Evolutionary conservation across 768 basidiomycete species (phyloP), one percentile per base, ranked within the genome.

Genomic region (Phlegmacium glaucopus): DNA sequence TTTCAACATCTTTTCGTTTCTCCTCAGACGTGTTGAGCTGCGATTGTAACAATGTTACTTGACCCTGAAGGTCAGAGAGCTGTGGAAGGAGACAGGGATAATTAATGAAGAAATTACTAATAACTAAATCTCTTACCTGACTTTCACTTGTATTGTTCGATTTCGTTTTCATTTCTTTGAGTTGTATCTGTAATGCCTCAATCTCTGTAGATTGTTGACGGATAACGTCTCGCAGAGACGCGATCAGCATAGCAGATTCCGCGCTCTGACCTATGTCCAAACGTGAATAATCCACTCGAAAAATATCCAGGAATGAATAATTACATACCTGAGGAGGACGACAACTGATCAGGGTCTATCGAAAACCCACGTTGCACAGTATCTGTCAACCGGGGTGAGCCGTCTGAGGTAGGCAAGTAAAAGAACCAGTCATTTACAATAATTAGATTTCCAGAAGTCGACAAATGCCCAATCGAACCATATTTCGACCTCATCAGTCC

Each of bases 381-480:
- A 66, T 89, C 88, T 90, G 56, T 12, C 36, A 4, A 15, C 52
- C 26, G 38, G 4, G 4, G 16, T 39, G 18, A 42, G 17, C 48
- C 27, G 43, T 27, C 17, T 39, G 39, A 43, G 42, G 47, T 34
- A 22, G 17, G 5, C 16, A 22, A 12, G 39, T 11, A 42, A 39
- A 39, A 12, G 36, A 46, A 30, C 26, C 30, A 35, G 46, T 40
- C 73, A 39, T 89, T 62, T 57, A 95, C 95, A 91, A 61, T 94
- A 96, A 61, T 95, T 94, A 39, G 91, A 94, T 71, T 98, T 98
- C 88, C 92, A 94, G 65, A 97, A 99, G 66, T 99, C 96, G 6
- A 96, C 83, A 67, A 98, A 98, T 0, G 86, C 80, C 92, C 94
- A 98, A 64, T 98, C 94, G 61, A 98, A 90, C 96, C 96, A 98